A percentile compares a stretch with the other conserved stretches of the same genome.
These are phyloP conservation scores for Acanthamoeba polyphaga DNA, from an alignment of 208 protist genomes.

Conservation along the genomic window DNA sequence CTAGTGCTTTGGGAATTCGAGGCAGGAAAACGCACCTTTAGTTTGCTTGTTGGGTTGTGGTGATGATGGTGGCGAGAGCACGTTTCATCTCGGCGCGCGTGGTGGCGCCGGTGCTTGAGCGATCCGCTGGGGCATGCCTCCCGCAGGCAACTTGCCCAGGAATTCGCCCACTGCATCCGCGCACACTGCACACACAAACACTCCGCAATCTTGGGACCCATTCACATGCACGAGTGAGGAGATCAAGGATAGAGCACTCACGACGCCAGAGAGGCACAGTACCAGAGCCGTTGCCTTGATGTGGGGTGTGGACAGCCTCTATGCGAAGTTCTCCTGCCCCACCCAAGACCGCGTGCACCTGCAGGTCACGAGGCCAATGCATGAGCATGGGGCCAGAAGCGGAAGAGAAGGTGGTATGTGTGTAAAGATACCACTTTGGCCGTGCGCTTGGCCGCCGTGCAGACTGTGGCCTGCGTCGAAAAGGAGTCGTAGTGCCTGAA, in stretches of 20 bases:
- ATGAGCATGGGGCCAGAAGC: not conserved
- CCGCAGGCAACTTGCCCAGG: not conserved
- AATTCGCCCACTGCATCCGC: not conserved
- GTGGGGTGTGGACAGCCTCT: not conserved
- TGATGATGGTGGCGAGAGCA: not conserved
- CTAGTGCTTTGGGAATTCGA: too few species aligned
- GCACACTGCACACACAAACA: constrained; percentile 1
- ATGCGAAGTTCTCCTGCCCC: not conserved
- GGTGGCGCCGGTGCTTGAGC: not conserved
- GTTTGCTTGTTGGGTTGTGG: too few species aligned
- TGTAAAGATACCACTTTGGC: not conserved
- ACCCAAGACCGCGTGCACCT: not conserved
- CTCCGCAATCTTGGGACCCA: not conserved
- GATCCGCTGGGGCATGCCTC: not conserved
- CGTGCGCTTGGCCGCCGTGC: not conserved
- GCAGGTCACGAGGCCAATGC: not conserved
- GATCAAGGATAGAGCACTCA: not conserved
- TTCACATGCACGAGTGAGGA: too few species aligned
- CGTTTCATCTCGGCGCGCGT: not conserved
- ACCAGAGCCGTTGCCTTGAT: constrained; percentile 1
- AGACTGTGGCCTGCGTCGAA: not conserved
- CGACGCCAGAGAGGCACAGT: not conserved
- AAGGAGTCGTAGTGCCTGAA: constrained; percentile 45
- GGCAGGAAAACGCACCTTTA: too few species aligned
- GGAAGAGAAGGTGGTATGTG: not conserved